Base-by-base conservation (phyloP, 1,284 basidiomycete genomes). In the Ceratobasidium sp. region DNA sequence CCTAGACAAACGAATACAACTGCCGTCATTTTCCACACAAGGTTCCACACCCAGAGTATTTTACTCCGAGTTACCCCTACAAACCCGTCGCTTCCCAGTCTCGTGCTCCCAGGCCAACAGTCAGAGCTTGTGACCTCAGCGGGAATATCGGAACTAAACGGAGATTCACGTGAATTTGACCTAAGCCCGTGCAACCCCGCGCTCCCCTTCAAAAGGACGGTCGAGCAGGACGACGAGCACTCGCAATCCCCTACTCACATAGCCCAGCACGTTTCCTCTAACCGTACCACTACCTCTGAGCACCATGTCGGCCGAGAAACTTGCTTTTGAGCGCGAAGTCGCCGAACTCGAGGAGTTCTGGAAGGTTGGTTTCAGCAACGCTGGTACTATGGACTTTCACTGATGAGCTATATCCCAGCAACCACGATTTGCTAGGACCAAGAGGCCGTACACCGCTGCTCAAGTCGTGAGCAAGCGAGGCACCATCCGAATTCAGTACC, bases 401-500 rank as follows among this genome's bases (percentile, higher is more conserved):
- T 67, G 23, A 53, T 25, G 2, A 5, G 23, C 23, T n/a, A 21
- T 36, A 11, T 21, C 36, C 23, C 75, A 96, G 94, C 87, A 80
- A 75, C 87, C 92, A 30, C 92, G 96, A 68, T 98, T 95, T 78
- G 85, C 87, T 46, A 84, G 88, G 76, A 89, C 90, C 47, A 88
- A 85, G 75, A 88, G 96, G 44, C 93, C 95, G 2, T 99, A 98
- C 82, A 90, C 91, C 52, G 93, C 96, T 33, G 89, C 87, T 41
- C 89, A 97, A 74, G 95, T 98, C 73, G 95, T 98, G 73, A 85
- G 90, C 54, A 98, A 98, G 82, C 86, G 95, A 39, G 96, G 97
- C 33, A 95, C 93, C 2, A 79, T 99, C 70, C 83, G 84, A 36
- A 89, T 95, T 73, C 81, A 85, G 56, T 99, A 98, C 80, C 90